A percentile compares a stretch with the other conserved stretches of the same genome.
Evolutionary conservation across 2,329 filamentous ascomycete genomes (phyloP).

Genomic region (Paracoccidioides brasiliensis): DNA sequence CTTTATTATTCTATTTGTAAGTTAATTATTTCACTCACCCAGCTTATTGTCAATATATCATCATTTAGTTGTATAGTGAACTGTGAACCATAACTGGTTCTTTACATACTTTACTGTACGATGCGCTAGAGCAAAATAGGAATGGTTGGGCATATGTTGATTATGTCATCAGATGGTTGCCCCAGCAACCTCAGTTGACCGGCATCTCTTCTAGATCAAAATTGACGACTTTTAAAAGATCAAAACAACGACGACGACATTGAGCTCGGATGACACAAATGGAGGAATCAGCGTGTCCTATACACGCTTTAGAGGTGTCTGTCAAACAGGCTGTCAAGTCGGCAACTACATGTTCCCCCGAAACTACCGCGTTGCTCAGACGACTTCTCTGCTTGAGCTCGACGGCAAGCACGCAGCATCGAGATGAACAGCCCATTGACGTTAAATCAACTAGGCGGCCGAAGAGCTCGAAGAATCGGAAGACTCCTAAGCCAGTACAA

Average conservation of each 20-base stretch:
- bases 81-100: too few species aligned
- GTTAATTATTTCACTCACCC: too few species aligned
- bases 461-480: slow-evolving; percentile 14
- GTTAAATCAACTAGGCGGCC: slow-evolving; percentile 16
- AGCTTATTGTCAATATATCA: too few species aligned
- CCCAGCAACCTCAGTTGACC: too few species aligned
- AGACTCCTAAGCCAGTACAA: slow-evolving; percentile 15
- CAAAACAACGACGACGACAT: neutral
- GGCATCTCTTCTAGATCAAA: neutral
- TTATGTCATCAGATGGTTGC: too few species aligned
- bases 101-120: too few species aligned
- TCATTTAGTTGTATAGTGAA: too few species aligned
- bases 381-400: slow-evolving; percentile 21
- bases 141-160: too few species aligned
- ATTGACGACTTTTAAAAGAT: neutral
- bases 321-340: slow-evolving; percentile 44
- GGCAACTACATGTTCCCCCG: slow-evolving; percentile 40
- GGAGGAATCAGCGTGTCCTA: neutral
- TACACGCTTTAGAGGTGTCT: slow-evolving; percentile 26
- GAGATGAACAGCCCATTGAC: slow-evolving; percentile 12
- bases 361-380: slow-evolving; percentile 28
- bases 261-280: neutral
- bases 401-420: slow-evolving; percentile 10
- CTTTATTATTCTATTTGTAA: too few species aligned
- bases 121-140: too few species aligned